A percentile compares a stretch with the other conserved stretches of the same genome.
These are phyloP conservation scores for Phellopilus nigrolimitatus DNA, from an alignment of 1,284 basidiomycete species.

Conservation along the genomic window DNA sequence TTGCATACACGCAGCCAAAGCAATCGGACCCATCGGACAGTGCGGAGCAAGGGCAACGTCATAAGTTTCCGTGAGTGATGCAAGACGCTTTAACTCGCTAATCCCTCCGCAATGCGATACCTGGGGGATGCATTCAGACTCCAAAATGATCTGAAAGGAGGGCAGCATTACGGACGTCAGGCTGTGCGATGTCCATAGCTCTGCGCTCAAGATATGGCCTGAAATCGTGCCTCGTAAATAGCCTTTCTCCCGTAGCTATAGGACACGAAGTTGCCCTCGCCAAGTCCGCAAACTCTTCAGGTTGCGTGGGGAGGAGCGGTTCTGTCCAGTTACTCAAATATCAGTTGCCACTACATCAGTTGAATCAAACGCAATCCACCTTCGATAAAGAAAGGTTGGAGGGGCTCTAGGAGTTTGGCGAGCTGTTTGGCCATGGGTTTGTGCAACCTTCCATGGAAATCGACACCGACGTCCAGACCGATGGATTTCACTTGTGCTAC, in stretches of 20 bases:
- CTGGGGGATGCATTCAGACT: conserved; percentile 27
- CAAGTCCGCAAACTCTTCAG: conserved; percentile 63
- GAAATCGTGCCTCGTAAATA: conserved; percentile 66
- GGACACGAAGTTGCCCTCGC: conserved; percentile 59
- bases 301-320: conserved; percentile 63
- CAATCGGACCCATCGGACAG: conserved; percentile 65
- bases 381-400: conserved; percentile 71
- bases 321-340: conserved; percentile 36
- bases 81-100: conserved; percentile 66
- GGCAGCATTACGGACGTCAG: conserved; percentile 66
- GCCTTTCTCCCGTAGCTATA: conserved; percentile 67
- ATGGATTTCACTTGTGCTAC: conserved; percentile 59
- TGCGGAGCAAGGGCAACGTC: conserved; percentile 62
- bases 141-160: neutral
- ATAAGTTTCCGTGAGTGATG: conserved; percentile 64
- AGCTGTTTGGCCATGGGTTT: conserved; percentile 78
- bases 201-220: conserved; percentile 66
- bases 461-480: conserved; percentile 62
- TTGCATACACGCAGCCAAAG: conserved; percentile 66
- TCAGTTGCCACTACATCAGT: neutral
- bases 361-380: conserved; percentile 28
- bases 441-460: conserved; percentile 64
- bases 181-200: conserved; percentile 71
- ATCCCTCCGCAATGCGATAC: conserved; percentile 70
- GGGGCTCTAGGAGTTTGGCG: conserved; percentile 59